phyloP scores from a whole-genome alignment of 805 yeast species.

The Wickerhamiella alocasiicola region DNA sequence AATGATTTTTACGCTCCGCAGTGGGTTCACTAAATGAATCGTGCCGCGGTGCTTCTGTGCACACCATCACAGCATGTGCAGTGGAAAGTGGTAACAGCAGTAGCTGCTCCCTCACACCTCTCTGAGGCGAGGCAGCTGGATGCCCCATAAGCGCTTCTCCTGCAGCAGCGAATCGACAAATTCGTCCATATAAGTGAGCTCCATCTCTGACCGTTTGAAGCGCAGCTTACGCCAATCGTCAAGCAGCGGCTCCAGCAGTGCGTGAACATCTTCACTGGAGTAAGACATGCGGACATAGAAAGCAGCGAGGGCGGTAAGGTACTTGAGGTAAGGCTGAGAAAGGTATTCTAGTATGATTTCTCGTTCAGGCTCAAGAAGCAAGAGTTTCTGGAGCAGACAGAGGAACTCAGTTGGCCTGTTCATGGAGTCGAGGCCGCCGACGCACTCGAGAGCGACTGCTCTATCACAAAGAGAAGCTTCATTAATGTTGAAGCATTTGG shows the following conservation, averaged over 20 bases:
- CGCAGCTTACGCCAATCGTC: conserved; percentile 62
- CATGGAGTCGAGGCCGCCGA: conserved; percentile 46
- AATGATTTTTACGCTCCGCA: too few species aligned
- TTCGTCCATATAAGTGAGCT: conserved; percentile 54
- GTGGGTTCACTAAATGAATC: too few species aligned
- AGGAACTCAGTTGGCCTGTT: conserved; percentile 59
- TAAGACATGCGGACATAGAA: conserved; percentile 41
- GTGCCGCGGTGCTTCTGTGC: too few species aligned
- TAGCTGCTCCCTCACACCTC: too few species aligned
- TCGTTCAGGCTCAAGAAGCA: conserved; percentile 59
- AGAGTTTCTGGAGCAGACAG: conserved; percentile 62
- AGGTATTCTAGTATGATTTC: conserved; percentile 46
- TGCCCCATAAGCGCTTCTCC: conserved; percentile 53
- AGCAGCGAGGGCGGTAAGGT: conserved; percentile 55
- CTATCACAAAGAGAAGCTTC: conserved; percentile 40
- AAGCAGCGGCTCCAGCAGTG: conserved; percentile 40
- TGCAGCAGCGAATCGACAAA: conserved; percentile 49
- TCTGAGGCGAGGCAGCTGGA: conserved; percentile 52
- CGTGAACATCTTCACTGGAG: conserved; percentile 36
- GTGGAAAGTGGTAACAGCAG: too few species aligned
- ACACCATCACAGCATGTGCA: too few species aligned
- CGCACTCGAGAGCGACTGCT: conserved; percentile 32
- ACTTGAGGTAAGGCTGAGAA: conserved; percentile 60
- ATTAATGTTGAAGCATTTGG: conserved; percentile 39
- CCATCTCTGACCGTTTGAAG: conserved; percentile 29